Base-by-base conservation (phyloP, 345 rosid genomes). In the Gossypium herbaceum region DNA sequence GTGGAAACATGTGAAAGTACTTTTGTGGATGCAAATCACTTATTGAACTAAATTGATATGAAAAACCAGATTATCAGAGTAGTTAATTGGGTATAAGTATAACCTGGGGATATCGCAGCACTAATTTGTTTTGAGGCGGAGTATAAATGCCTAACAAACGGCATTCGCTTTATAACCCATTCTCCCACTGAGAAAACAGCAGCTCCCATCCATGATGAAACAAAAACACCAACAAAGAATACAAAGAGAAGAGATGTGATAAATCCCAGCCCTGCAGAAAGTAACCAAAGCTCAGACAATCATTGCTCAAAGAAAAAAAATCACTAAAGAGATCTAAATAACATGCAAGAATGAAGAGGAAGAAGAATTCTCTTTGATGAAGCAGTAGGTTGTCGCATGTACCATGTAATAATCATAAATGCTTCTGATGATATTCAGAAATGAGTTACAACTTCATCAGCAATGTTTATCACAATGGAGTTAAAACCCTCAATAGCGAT, bases 51-150 rank as follows among this genome's bases (percentile, higher is more conserved):
- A 52, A 59, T 25, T 61, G 7, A 63, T 27, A 44, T 44, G 4
- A 50, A 11, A 41, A 52, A 51, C 4, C 25, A 16, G 62, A 17
- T 24, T 9, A 70, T 52, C 45, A 74, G 9, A 78, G 20, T 12
- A 64, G 51, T 19, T 54, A 57, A 68, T 54, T 29, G 20, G 25
- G 27, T 8, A 24, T 75, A 73, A 90, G 27, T 8, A 24, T 75
- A 73, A 90, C 94, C 94, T 82, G 92, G 91, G 76, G 94, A 88
- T 77, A 90, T 77, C 2, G 92, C 94, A 50, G 92, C 80, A 79
- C 92, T 88, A n/a, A 90, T 90, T 78, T 90, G 92, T 77, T 90
- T 90, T 62, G 91, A 88, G 45, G 94, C 92, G 3, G 91, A 88
- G 80, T 87, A 88, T 71, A 90, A 41, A 76, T 90, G 94, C 82